Base-by-base conservation (phyloP, 805 yeast genomes). In the Zygoascus bituminiphila region DNA sequence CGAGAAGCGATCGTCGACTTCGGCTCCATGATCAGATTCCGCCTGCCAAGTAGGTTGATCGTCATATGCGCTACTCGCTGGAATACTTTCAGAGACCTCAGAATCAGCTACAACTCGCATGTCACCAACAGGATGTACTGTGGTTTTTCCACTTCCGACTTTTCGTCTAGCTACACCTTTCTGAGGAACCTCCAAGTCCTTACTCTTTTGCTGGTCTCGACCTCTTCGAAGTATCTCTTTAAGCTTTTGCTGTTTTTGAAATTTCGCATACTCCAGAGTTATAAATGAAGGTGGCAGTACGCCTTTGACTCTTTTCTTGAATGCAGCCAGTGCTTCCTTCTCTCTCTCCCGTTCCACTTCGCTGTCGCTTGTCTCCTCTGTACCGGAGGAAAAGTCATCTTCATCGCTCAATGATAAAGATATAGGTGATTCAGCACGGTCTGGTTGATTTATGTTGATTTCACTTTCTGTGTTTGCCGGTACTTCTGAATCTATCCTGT, bases 251-350 rank as follows among this genome's bases (percentile, higher is more conserved):
- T 37, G 21, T 5, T 45, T 25, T 37, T n/a, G 22, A 23, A 22
- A 39, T 20, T 29, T 25, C 2, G 45, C 47, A 22, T 51, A 51
- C 9, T 51, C 52, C 14, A 51, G 19, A 25, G 54, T 51, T 23
- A 51, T 46, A 40, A 49, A 51, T 2, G 54, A 51, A 2, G 54
- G 54, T 9, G 54, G 54, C 1, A 51, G 45, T 4, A 51, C 54
- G 14, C 54, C 54, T 33, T 46, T 17, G 14, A 51, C 49, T 20
- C 42, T 23, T 23, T 42, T 51, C 20, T 41, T 41, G 19, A 47
- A 39, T 9, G 12, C 26, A 9, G 38, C 44, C 9, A 48, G 10
- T 12, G 38, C 47, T 15, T 20, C 42, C 6, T 10, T 23, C 14
- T 37, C 29, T 7, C 23, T 36, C 24, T 36, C 14, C 20, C 35